Base-by-base conservation (phyloP, 1,284 basidiomycete genomes). In the Austroboletus novae-zelandiae region DNA sequence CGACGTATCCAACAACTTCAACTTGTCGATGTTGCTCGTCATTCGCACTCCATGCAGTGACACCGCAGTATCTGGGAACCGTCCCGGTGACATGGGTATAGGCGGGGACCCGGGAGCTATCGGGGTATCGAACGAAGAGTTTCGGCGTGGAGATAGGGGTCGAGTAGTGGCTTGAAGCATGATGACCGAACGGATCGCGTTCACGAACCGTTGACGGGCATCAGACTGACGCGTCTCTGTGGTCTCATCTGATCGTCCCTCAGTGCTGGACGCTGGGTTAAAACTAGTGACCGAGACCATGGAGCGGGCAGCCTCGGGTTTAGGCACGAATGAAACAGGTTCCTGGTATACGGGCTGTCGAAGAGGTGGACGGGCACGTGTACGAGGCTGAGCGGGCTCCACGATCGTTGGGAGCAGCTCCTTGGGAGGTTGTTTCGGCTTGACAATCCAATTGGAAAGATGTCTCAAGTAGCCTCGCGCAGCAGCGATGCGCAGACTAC, bases 1-100 rank as follows among this genome's bases (percentile, higher is more conserved):
- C 0, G 78, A 80, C 15, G 77, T 69, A 50, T 75, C 75, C 57
- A 89, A 59, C 35, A 68, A 71, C 56, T 74, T 77, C 52, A 91
- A 61, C 56, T 78, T 83, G 13, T 84, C 83, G 15, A 79, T 74
- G 40, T 89, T 69, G 11, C 66, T 66, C 8, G 80, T 73, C 5
- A 87, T 71, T 15, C 84, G 75, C 44, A 80, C 81, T 31, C 73
- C 74, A 42, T 77, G 64, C 29, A 80, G 64, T 42, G 75, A 70
- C 47, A 75, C 61, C 20, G 73, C 68, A 36, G 74, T 68, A 20
- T 74, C 70, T 27, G 64, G 66, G 40, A 58, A 61, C 62, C 42
- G 79, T 74, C 11, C 53, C 5, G 65, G 67, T 0, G 68, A 67
- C 65, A 70, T 70, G 0, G 52, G 35, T 41, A 57, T 2, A 4